Conservation (phyloP, 495 filamentous ascomycete genomes). For the Jackrogersella minutella region DNA sequence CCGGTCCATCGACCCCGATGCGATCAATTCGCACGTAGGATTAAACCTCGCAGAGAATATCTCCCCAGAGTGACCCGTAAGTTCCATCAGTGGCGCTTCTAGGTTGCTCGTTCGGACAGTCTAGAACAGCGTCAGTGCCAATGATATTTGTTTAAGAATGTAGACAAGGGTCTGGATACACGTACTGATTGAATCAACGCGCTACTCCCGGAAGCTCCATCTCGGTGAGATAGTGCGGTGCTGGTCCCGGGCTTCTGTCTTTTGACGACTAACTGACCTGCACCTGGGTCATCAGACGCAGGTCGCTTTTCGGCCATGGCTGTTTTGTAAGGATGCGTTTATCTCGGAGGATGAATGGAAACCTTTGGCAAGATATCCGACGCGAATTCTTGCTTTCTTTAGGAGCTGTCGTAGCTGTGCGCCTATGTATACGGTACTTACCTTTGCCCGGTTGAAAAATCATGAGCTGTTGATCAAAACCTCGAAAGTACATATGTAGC, state of each 20-base stretch:
- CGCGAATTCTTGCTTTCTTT: neutral
- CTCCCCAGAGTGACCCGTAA: conserved; percentile 81
- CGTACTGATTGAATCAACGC: conserved; percentile 87
- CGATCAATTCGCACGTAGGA: conserved; percentile 83
- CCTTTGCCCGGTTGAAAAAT: too few relatives aligned
- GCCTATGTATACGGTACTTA: neutral
- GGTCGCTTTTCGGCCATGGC: conserved; percentile 89
- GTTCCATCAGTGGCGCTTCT: conserved; percentile 93
- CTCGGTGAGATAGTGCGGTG: conserved; percentile 67
- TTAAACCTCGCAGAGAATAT: conserved; percentile 93
- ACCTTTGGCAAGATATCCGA: neutral
- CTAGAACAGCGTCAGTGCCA: conserved; percentile 55
- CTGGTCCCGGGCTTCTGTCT: conserved; percentile 80
- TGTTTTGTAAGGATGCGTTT: neutral
- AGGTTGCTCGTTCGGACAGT: conserved; percentile 83
- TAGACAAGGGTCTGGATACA: too few relatives aligned
- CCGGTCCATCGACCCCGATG: conserved; percentile 94
- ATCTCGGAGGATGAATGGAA: neutral
- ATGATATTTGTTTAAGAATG: too few relatives aligned
- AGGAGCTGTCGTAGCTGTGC: neutral
- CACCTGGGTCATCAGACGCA: conserved; percentile 78
- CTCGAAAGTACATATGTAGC: too few relatives aligned
- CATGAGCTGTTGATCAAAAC: too few relatives aligned
- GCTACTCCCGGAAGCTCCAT: conserved; percentile 69
- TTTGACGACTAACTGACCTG: conserved; percentile 87